phyloP scores from a whole-genome alignment of 768 basidiomycete species.

The Boletus reticuloceps region DNA sequence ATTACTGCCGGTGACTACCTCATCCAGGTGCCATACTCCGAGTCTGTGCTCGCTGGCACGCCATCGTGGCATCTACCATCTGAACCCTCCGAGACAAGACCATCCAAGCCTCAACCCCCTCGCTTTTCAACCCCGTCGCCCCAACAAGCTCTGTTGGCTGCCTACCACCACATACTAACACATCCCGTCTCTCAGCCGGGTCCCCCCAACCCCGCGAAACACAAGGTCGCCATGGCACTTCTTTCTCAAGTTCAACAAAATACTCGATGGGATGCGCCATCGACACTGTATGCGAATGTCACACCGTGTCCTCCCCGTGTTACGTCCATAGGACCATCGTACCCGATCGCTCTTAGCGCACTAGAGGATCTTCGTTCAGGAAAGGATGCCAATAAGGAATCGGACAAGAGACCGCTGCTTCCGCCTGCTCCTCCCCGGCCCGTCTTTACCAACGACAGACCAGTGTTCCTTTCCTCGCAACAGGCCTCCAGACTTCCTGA shows the following conservation, averaged over 20 bases:
- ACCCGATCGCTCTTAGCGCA: slow-evolving; percentile 45
- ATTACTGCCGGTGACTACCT: slow-evolving; percentile 62
- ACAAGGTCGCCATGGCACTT: slow-evolving; percentile 74
- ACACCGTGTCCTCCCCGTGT: slow-evolving; percentile 62
- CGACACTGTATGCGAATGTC: slow-evolving; percentile 60
- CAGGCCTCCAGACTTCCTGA: slow-evolving; percentile 66
- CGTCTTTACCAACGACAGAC: slow-evolving; percentile 45
- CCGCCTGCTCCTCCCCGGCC: slow-evolving; percentile 38
- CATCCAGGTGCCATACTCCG: slow-evolving; percentile 68
- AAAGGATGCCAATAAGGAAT: slow-evolving; percentile 51
- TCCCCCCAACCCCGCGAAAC: slow-evolving; percentile 57
- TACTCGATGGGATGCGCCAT: slow-evolving; percentile 66
- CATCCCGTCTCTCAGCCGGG: slow-evolving; percentile 56
- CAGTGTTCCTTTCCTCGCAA: slow-evolving; percentile 63
- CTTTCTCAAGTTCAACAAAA: slow-evolving; percentile 53
- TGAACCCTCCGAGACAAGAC: slow-evolving; percentile 25
- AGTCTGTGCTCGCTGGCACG: slow-evolving; percentile 63
- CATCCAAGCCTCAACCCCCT: slow-evolving; percentile 18
- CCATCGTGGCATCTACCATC: slow-evolving; percentile 72
- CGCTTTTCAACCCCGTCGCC: slow-evolving; percentile 51
- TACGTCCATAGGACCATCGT: slow-evolving; percentile 62
- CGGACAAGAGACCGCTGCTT: slow-evolving; percentile 38
- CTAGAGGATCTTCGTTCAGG: slow-evolving; percentile 35
- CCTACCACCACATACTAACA: slow-evolving; percentile 76
- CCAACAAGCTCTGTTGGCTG: slow-evolving; percentile 62